Base-by-base conservation (phyloP, 805 yeast species). In the Brettanomyces anomalus region DNA sequence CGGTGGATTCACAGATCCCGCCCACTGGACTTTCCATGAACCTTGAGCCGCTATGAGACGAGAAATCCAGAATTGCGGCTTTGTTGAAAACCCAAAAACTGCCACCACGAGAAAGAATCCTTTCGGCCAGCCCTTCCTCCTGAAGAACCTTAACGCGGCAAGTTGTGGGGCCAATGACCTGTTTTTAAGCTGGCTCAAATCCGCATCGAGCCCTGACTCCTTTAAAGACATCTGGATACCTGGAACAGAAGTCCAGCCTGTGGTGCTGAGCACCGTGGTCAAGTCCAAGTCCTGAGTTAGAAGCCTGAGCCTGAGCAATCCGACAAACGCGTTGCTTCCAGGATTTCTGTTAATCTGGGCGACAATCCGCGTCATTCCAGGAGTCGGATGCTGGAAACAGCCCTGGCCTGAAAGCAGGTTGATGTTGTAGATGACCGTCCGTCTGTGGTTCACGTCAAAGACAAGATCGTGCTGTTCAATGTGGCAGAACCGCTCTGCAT, bases 211-310 rank as follows among this genome's bases (percentile, higher is more conserved):
- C 34, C 34, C 15, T 7, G 5, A 65, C 66, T 3, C 68, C 66
- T 2, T 68, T 62, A 24, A 84, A 52, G 28, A 16, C 34, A 16
- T 62, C 67, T 32, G 34, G 38, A 83, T 68, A 34, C 75, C 69
- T 34, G 73, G 76, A 49, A 75, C 75, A n/a, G 68, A 64, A 5
- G 76, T 69, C 93, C 93, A 85, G 24, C 81, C 85, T 0, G 80
- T 73, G 0, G 85, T 81, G 32, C 68, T 65, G 43, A 85, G 70
- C 46, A 79, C 68, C 7, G 76, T 70, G 11, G 74, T 62, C 24
- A 80, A 64, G 44, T 79, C 82, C 36, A 67, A 64, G 43, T 67
- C 65, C 42, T 70, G 68, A 3, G 72, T 67, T 31, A 74, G 71
- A 26, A 76, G 57, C 37, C 79, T 66, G 39, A 81, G 60, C 33